phyloP scores from a whole-genome alignment of 1,284 basidiomycete genomes.

The Malassezia obtusa region DNA sequence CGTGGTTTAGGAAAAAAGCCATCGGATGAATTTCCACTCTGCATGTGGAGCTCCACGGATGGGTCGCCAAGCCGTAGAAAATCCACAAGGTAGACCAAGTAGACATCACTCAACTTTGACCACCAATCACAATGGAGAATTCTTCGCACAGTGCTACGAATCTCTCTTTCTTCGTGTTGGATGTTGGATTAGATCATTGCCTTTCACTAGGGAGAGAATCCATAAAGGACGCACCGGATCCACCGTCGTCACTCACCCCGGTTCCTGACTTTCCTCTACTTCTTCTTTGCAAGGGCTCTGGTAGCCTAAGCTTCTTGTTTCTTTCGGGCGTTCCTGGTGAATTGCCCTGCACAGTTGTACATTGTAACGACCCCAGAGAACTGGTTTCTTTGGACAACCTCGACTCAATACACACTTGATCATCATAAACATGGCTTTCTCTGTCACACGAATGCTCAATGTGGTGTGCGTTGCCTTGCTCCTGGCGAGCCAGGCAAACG shows the following conservation, averaged over 20 bases:
- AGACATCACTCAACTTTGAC: background rate
- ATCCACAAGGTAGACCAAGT: background rate
- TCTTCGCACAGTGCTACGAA: background rate
- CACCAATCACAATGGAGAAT: background rate
- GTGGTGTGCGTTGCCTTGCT: constrained; percentile 14
- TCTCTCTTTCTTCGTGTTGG: background rate
- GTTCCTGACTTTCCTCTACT: background rate
- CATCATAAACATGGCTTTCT: constrained; percentile 12
- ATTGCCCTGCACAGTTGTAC: constrained; percentile 5
- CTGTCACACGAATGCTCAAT: constrained; percentile 4
- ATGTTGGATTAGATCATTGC: background rate
- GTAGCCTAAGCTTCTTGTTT: constrained; percentile 9
- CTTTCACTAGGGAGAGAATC: background rate
- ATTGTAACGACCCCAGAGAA: constrained; percentile 1
- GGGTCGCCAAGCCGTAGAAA: background rate
- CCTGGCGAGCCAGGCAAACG: constrained; percentile 6
- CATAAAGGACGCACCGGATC: background rate
- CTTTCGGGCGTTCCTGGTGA: constrained; percentile 17
- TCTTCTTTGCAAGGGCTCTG: constrained; percentile 11
- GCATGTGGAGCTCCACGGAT: constrained; percentile 7
- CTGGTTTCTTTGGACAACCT: constrained; percentile 16
- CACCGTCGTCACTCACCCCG: background rate
- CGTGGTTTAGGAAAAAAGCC: background rate
- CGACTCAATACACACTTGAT: background rate
- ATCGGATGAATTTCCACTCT: background rate